phyloP scores from a whole-genome alignment of 805 yeast species.

The Saccharomycopsis oosterbeekiorum region DNA sequence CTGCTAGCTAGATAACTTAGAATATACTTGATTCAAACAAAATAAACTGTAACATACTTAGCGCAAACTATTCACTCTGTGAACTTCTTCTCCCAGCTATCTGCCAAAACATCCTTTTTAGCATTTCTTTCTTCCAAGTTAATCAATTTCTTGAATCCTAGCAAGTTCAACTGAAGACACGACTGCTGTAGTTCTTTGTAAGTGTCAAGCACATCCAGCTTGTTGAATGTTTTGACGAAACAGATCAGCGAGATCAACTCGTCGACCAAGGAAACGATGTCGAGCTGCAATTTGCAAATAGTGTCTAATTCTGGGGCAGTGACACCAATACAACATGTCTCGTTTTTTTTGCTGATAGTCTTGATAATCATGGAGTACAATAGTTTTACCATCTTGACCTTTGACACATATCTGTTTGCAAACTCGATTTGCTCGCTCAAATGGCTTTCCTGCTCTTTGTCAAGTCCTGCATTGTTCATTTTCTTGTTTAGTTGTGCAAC shows the following conservation, averaged over 20 bases:
- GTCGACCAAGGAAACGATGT: constrained; percentile 4
- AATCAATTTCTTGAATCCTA: neutral
- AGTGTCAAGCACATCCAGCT: neutral
- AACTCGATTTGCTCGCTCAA: constrained; percentile 30
- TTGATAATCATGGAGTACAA: constrained; percentile 49
- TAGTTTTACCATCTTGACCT: constrained; percentile 47
- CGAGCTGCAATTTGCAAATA: neutral
- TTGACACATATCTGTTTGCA: constrained; percentile 40
- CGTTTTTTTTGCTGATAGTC: constrained; percentile 30
- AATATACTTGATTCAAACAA: neutral
- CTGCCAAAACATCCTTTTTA: neutral
- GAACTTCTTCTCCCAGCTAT: neutral
- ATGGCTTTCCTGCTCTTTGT: constrained; percentile 23
- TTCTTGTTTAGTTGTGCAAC: constrained; percentile 11
- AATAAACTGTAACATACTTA: neutral
- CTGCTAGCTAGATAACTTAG: too few relatives aligned
- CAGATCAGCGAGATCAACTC: constrained; percentile 4
- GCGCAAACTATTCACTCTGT: neutral
- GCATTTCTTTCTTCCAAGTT: neutral
- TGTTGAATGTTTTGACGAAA: neutral
- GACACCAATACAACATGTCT: neutral
- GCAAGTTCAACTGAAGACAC: neutral
- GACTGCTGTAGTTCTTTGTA: neutral
- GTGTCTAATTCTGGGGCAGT: neutral
- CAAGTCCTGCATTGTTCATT: constrained; percentile 25